Evolutionary conservation across 495 filamentous ascomycete species (phyloP), one percentile per base, ranked within the genome.

Genomic region (Daldinia grandis): DNA sequence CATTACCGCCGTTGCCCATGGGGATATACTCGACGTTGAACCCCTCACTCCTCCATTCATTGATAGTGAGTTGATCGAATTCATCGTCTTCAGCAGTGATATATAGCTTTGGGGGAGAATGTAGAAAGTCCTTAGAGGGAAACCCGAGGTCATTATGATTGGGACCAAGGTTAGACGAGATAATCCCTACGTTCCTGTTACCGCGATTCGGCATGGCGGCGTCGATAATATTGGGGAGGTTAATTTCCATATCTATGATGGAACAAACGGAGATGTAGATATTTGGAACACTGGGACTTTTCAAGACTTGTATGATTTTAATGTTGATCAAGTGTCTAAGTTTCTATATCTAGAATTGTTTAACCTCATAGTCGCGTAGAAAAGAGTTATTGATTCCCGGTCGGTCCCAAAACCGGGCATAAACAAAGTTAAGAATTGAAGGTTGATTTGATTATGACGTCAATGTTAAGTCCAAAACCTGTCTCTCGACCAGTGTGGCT

Each of bases 11-110:
- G 5, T 78, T 74, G 15, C 83, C 80, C 67, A 88, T 81, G 0
- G 89, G 84, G 0, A 91, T 53, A 67, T 92, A 92, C 2, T 82
- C 75, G 3, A 90, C 87, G 31, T 86, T 78, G 76, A 92, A 92
- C 14, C 90, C 90, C 69, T 93, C 90, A 58, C 86, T 85, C 28
- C 81, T 81, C 90, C 90, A 92, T 28, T 83, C 81, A 17, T 81
- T 79, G 30, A 90, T 62, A 0, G 84, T 87, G 5, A 84, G 75
- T 6, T 76, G 59, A 71, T 92, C 89, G 68, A 91, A 92, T 3
- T 89, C 88, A 0, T 81, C 78, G 12, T 78, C 80, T 69, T 92
- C 89, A 5, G 89, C 83, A 0, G 89, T 89, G 47, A 92, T 78
- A 71, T 88, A 88, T n/a, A 92, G 72, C 15, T 83, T 82, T 4